phyloP scores from a whole-genome alignment of 129 eudicot genomes.

The Ambrosia artemisiifolia region DNA sequence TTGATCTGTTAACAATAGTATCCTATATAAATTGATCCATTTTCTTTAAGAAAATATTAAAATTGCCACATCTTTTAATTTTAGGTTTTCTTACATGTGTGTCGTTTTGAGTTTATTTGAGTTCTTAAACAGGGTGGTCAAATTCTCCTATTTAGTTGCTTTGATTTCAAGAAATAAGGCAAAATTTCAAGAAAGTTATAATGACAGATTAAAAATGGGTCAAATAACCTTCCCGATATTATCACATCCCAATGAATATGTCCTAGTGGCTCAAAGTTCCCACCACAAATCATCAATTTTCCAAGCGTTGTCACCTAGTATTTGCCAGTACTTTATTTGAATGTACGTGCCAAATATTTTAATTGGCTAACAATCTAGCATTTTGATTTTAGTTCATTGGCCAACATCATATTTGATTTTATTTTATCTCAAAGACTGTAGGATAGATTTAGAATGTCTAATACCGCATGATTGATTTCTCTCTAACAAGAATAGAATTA shows the following conservation, averaged over 20 bases:
- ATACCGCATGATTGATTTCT: too few species aligned
- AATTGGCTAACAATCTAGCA: constrained; percentile 8
- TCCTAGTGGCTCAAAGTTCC: constrained; percentile 27
- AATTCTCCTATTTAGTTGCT: constrained; percentile 8
- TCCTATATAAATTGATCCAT: too few species aligned
- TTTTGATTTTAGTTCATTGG: not conserved
- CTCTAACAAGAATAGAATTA: too few species aligned
- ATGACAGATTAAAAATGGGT: constrained; percentile 23
- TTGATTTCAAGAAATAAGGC: constrained; percentile 15
- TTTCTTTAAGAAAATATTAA: too few species aligned
- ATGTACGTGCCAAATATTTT: constrained; percentile 12
- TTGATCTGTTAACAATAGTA: too few species aligned
- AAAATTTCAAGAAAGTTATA: constrained; percentile 20
- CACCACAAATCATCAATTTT: constrained; percentile 26
- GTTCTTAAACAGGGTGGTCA: not conserved
- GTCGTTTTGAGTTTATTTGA: too few species aligned
- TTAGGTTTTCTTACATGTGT: too few species aligned
- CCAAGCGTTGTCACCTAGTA: constrained; percentile 24
- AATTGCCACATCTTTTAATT: too few species aligned
- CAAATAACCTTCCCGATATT: constrained; percentile 26
- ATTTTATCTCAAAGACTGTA: not conserved
- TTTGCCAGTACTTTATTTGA: constrained; percentile 15
- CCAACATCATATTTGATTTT: not conserved
- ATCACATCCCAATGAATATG: constrained; percentile 20
- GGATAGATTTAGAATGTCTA: too few species aligned